Conservation (phyloP, 169 alveolate genomes). For the Plasmodium billcollinsi region DNA sequence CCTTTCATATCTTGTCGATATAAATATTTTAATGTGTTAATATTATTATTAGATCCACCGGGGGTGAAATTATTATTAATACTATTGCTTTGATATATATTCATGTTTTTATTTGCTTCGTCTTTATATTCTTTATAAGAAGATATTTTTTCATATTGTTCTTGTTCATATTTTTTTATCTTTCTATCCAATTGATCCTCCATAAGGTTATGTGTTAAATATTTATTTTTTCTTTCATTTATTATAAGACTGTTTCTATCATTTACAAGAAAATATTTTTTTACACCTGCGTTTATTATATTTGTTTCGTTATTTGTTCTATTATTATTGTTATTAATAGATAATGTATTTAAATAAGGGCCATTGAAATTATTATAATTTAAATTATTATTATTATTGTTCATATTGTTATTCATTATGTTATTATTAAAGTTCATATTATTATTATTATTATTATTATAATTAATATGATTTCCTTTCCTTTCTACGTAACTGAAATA, state of each 20-base stretch:
- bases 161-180: neutral
- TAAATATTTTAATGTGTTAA: neutral
- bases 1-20: neutral
- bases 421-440: too few relatives aligned
- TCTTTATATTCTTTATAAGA: neutral
- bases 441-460: too few relatives aligned
- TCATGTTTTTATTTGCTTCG: too few relatives aligned
- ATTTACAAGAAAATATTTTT: slow-evolving; percentile 1
- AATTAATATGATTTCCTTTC: neutral
- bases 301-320: neutral
- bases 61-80: too few relatives aligned
- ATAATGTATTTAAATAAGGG: neutral
- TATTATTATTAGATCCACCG: too few relatives aligned
- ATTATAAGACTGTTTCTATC: neutral
- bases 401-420: too few relatives aligned
- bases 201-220: neutral
- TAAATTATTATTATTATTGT: too few relatives aligned
- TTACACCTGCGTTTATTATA: neutral
- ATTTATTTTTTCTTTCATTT: neutral
- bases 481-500: neutral
- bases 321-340: neutral
- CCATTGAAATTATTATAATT: too few relatives aligned
- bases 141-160: neutral
- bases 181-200: neutral
- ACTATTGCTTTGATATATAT: too few relatives aligned